Evolutionary conservation across 768 basidiomycete species (phyloP).

Genomic region (Royoungia palumana): DNA sequence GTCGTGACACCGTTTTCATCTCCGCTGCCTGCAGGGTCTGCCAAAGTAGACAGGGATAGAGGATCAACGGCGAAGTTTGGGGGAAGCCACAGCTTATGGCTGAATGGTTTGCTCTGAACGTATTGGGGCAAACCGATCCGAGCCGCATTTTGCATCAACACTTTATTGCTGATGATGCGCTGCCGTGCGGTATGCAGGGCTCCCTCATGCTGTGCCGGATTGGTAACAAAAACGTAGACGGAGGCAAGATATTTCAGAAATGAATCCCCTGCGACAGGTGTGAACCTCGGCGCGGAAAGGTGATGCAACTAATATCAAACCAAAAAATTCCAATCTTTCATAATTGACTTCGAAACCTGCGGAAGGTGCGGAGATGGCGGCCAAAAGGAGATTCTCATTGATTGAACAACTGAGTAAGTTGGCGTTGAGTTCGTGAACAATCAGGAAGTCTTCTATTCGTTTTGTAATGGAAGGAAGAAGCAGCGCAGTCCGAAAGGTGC

Average conservation of each 20-base stretch:
- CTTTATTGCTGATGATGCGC: conserved; percentile 71
- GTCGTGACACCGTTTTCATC: conserved; percentile 24
- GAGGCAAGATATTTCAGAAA: conserved; percentile 79
- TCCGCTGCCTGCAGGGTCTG: conserved; percentile 28
- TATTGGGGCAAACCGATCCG: conserved; percentile 63
- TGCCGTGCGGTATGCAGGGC: conserved; percentile 64
- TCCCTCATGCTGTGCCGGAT: conserved; percentile 63
- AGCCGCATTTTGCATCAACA: conserved; percentile 53
- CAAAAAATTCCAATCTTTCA: conserved; percentile 80
- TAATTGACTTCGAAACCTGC: conserved; percentile 72
- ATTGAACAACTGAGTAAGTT: conserved; percentile 62
- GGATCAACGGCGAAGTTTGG: conserved; percentile 38
- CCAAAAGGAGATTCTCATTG: conserved; percentile 54
- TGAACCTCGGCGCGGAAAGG: conserved; percentile 23
- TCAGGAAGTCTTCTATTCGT: conserved; percentile 68
- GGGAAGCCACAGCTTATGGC: conserved; percentile 64
- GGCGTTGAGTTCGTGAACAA: conserved; percentile 77
- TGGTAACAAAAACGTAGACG: conserved; percentile 67
- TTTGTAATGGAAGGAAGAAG: conserved; percentile 72
- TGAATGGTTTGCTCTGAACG: conserved; percentile 70
- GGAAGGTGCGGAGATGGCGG: conserved; percentile 69
- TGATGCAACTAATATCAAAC: conserved; percentile 36
- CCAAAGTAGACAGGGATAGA: conserved; percentile 9
- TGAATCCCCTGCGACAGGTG: conserved; percentile 55
- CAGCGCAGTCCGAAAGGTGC: conserved; percentile 63